Percentiles rank a stretch among this genome's conserved stretches.
Conservation (phyloP, 2,329 filamentous ascomycete genomes). For the Fusarium euwallaceae region DNA sequence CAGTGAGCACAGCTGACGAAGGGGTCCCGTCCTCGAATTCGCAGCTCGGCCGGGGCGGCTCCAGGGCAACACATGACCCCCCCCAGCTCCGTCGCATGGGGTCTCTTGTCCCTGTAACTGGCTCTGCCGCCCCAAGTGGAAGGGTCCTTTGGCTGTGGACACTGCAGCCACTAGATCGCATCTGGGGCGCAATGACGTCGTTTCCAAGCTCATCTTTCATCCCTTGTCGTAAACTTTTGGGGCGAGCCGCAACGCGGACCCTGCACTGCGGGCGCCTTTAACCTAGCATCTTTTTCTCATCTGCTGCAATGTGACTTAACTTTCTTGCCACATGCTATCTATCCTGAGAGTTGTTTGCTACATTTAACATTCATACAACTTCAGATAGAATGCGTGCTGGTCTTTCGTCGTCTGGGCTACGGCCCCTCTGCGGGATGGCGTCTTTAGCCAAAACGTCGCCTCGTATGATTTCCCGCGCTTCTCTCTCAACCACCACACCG, state of each 20-base stretch:
- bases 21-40: not conserved
- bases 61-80: slow-evolving; percentile 5
- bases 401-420: slow-evolving; percentile 16
- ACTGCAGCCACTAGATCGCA: not conserved
- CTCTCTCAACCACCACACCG: slow-evolving; percentile 43
- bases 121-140: not conserved
- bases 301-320: not conserved
- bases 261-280: not conserved
- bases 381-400: slow-evolving; percentile 15
- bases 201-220: not conserved
- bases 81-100: not conserved
- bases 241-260: not conserved
- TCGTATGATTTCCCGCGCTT: slow-evolving; percentile 22
- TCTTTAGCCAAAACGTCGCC: not conserved
- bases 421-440: slow-evolving; percentile 17
- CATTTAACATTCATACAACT: not conserved
- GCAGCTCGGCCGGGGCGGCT: not conserved
- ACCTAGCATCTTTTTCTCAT: not conserved
- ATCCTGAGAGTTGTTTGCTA: not conserved
- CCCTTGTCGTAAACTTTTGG: not conserved
- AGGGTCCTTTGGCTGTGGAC: not conserved
- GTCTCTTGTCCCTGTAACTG: not conserved
- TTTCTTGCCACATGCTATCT: not conserved
- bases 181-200: not conserved
- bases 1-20: not conserved